Percentiles rank a stretch among this genome's conserved stretches.
Conservation (phyloP, 116 monocot genomes). For the Cymodocea nodosa region DNA sequence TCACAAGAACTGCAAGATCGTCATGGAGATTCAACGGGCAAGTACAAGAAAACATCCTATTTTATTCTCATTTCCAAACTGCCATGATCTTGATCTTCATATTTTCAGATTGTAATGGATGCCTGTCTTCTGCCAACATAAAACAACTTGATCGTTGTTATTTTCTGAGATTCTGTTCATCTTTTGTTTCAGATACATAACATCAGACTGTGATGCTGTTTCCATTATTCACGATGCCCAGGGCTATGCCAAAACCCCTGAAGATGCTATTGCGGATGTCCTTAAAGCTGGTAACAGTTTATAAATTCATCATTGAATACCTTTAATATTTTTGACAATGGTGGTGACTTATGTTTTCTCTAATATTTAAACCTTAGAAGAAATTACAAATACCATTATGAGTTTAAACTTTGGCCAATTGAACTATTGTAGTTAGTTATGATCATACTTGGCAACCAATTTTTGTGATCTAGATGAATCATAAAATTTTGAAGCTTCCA, state of each 20-base stretch:
- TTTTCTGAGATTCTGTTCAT: neutral
- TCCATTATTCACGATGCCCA: constrained; percentile 41
- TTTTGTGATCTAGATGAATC: no score
- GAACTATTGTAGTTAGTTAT: no score
- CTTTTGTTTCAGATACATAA: constrained; percentile 42
- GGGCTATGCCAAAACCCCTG: constrained; percentile 48
- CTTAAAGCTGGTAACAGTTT: constrained; percentile 59
- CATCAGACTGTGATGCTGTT: constrained; percentile 75
- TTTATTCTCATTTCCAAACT: no score
- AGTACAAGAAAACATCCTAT: neutral
- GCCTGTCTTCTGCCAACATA: no score
- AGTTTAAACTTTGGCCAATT: no score
- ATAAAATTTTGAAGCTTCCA: no score
- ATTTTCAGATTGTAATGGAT: neutral
- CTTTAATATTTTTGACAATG: no score
- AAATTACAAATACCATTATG: no score
- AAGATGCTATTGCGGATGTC: constrained; percentile 66
- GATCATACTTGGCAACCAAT: no score
- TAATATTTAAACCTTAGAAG: no score
- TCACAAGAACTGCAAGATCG: constrained; percentile 45
- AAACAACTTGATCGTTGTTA: no score
- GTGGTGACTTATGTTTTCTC: no score
- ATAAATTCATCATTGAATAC: neutral
- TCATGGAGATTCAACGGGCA: constrained; percentile 79
- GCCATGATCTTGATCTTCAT: neutral